Base-by-base conservation (phyloP, 2,329 filamentous ascomycete species). In the Alternaria hordeiaustralica region DNA sequence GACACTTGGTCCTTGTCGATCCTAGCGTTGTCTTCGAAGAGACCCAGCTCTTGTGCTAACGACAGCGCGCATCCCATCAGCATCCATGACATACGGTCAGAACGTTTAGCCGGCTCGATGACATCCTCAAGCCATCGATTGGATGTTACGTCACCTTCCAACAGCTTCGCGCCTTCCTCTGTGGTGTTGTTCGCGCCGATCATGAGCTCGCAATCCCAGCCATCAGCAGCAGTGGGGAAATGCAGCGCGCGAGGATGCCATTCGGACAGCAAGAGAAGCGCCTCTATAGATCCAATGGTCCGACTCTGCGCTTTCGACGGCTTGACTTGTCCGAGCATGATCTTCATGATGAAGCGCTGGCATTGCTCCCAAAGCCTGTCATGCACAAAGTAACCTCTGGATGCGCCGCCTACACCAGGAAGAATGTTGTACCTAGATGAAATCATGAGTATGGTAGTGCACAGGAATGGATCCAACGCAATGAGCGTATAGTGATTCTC, bases 11-110 rank as follows among this genome's bases (percentile, higher is more conserved):
- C 76, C 45, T 77, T 79, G 41, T 79, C 78, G 41, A 77, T 74
- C 36, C 74, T 77, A 10, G 74, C 68, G 33, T 75, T 75, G 30
- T 82, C 79, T 54, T 85, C 80, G 63, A 86, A 83, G n/a, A 87
- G 77, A 3, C 85, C 82, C 23, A 87, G 75, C 65, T 87, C 85
- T 56, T 87, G 84, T 2, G 84, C 83, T 12, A 88, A 77, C 4
- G 84, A 85, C 23, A 86, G 70, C 0, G 84, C 86, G 67, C 83
- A 84, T 3, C 86, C 86, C 44, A 88, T 81, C 20, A 87, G 69
- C 83, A 87, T 88, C 86, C 86, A 88, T 1, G 86, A 87, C 86
- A 88, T 88, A 3, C 86, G 82, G 68, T 87, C 86, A 0, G 84
- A 87, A 59, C 84, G 78, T 62, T 83, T 83, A 2, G 86, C 84